Conservation (phyloP, 805 yeast genomes). For the Starmerella vitae region DNA sequence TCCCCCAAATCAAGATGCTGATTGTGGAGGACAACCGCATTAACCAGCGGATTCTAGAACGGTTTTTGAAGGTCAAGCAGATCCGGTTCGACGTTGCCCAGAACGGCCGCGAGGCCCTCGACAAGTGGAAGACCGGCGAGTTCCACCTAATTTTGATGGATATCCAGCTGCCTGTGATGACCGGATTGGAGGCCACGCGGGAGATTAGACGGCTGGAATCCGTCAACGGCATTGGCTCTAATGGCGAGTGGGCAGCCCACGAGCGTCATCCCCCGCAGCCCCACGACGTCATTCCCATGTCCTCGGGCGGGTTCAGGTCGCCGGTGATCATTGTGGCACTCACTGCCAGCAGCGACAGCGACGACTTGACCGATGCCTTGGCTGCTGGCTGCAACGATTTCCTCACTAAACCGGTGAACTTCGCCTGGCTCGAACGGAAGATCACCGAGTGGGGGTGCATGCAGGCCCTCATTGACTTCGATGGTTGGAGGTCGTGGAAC, state of each 20-base stretch:
- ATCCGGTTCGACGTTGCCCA: slow-evolving; percentile 78
- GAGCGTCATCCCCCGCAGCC: slow-evolving; percentile 5
- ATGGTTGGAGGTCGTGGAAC: slow-evolving; percentile 57
- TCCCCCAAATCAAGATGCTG: slow-evolving; percentile 78
- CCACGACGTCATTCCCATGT: slow-evolving; percentile 26
- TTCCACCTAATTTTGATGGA: slow-evolving; percentile 93
- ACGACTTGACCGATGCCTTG: slow-evolving; percentile 78
- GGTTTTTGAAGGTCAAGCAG: slow-evolving; percentile 71
- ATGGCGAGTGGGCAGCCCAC: slow-evolving; percentile 20
- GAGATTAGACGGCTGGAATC: slow-evolving; percentile 79
- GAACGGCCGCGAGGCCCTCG: slow-evolving; percentile 90
- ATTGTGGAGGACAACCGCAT: slow-evolving; percentile 95
- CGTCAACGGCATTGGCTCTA: slow-evolving; percentile 61
- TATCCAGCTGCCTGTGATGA: slow-evolving; percentile 87
- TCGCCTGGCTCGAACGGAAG: slow-evolving; percentile 86
- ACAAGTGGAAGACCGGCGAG: slow-evolving; percentile 89
- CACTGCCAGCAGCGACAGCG: slow-evolving; percentile 78
- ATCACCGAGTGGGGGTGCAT: slow-evolving; percentile 94
- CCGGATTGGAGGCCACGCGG: slow-evolving; percentile 90
- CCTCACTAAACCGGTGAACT: slow-evolving; percentile 87
- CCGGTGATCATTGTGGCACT: slow-evolving; percentile 97
- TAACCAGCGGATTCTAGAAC: slow-evolving; percentile 81
- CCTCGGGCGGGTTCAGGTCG: slow-evolving; percentile 44
- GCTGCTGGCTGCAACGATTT: slow-evolving; percentile 97
- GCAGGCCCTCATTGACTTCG: slow-evolving; percentile 94